Base-by-base conservation (phyloP, 305 asterid genomes). In the Fraxinus dipetala region DNA sequence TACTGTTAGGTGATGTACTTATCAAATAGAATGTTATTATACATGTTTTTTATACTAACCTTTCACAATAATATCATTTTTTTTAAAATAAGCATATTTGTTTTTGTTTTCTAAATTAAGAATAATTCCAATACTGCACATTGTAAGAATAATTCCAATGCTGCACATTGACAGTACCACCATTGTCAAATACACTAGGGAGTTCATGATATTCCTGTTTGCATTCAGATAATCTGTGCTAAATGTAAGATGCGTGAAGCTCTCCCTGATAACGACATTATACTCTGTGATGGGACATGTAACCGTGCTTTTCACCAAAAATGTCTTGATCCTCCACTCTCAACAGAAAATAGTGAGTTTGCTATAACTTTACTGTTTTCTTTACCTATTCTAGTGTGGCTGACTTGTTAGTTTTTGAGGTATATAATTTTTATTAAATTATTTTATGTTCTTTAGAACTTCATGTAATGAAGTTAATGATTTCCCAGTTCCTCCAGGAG, bases 211-310 rank as follows among this genome's bases (percentile, higher is more conserved):
- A 54, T 83, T 84, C 79, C 85, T 79, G 75, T 82, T 84, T 79
- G 59, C 72, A 9, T 85, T 61, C 97, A 94, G 98, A 93, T 94
- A 81, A 65, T 95, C 80, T 95, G 99, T 87, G 95, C 97, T 78
- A 94, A 94, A 90, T 95, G 99, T 88, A 90, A 89, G 89, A 80
- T 87, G 80, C 88, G 90, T 22, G 98, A 94, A 82, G 94, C 97
- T 79, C 85, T 89, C 85, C 96, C 93, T n/a, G 98, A 95, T 80
- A 89, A 95, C 84, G 98, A 93, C 88, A 94, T 94, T 72, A 94
- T 95, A 87, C 94, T 89, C 80, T 94, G 99, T 85, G 97, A 92
- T 81, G 99, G 99, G 86, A 90, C 99, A 82, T 95, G 99, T 87
- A 92, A 91, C 86, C 82, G 97, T 73, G 97, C 97, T 76, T 95